A percentile compares a stretch with the other conserved stretches of the same genome.
phyloP scores from a whole-genome alignment of 1,139 yeast species.

The Yamadazyma triangularis region DNA sequence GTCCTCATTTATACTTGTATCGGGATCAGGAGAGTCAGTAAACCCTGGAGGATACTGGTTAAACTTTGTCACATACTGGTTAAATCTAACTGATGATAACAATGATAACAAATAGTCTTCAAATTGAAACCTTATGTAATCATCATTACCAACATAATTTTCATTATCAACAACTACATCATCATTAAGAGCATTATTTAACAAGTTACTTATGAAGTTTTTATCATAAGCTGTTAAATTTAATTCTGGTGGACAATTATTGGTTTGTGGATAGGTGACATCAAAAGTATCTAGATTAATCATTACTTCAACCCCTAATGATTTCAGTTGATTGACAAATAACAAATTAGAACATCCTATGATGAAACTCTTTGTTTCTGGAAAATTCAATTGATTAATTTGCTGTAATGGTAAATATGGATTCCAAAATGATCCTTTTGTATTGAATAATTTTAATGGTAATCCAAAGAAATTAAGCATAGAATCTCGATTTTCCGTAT shows the following conservation, averaged over 20 bases:
- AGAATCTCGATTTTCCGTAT: constrained; percentile 73
- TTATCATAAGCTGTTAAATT: constrained; percentile 63
- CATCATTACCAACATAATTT: constrained; percentile 69
- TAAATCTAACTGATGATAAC: constrained; percentile 67
- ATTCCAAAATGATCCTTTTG: constrained; percentile 79
- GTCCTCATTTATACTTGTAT: constrained; percentile 12
- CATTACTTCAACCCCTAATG: constrained; percentile 44
- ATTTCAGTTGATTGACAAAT: constrained; percentile 62
- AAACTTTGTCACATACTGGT: constrained; percentile 49
- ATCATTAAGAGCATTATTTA: constrained; percentile 9
- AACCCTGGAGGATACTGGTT: constrained; percentile 44
- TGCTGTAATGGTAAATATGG: constrained; percentile 94
- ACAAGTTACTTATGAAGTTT: constrained; percentile 57
- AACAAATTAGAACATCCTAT: constrained; percentile 88
- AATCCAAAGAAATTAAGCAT: constrained; percentile 79
- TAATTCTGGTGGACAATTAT: constrained; percentile 29
- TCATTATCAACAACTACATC: constrained; percentile 17
- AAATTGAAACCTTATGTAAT: constrained; percentile 79
- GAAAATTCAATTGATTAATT: constrained; percentile 61
- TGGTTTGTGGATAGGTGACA: constrained; percentile 37
- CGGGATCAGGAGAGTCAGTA: constrained; percentile 3
- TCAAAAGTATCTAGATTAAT: constrained; percentile 36
- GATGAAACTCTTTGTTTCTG: constrained; percentile 60
- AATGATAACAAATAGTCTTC: constrained; percentile 85
- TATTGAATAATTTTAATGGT: constrained; percentile 80